Conservation (phyloP, 805 yeast genomes). For the Pichia kluyveri region DNA sequence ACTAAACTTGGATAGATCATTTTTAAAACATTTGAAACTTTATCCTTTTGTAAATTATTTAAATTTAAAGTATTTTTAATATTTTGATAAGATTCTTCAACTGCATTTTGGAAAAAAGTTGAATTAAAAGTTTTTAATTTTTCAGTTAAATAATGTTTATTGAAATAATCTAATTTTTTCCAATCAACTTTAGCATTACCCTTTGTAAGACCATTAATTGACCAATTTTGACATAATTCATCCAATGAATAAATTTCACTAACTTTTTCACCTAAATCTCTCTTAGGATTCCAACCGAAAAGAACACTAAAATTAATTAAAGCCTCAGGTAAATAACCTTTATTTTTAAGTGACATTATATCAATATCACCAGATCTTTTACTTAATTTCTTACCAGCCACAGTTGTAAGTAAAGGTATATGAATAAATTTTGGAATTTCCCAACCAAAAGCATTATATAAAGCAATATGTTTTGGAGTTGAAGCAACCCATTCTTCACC, state of each 20-base stretch:
- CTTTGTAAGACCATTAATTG: conserved; percentile 67
- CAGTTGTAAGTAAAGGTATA: conserved; percentile 76
- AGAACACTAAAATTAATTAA: conserved; percentile 77
- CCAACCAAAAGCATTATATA: conserved; percentile 86
- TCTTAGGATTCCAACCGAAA: conserved; percentile 90
- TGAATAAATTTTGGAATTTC: conserved; percentile 73
- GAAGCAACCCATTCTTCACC: conserved; percentile 99
- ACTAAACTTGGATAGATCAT: conserved; percentile 41
- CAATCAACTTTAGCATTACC: conserved; percentile 92
- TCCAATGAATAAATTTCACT: conserved; percentile 44
- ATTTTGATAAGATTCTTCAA: conserved; percentile 19
- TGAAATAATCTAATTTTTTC: conserved; percentile 65
- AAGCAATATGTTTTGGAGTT: conserved; percentile 86
- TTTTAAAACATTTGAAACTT: conserved; percentile 32
- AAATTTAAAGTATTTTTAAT: conserved; percentile 1
- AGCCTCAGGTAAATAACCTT: conserved; percentile 80
- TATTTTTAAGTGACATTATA: conserved; percentile 44
- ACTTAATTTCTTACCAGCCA: conserved; percentile 67
- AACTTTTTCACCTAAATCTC: conserved; percentile 37
- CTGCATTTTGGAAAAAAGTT: conserved; percentile 27
- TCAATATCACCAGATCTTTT: conserved; percentile 81
- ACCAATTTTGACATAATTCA: conserved; percentile 48
- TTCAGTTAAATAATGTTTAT: conserved; percentile 53
- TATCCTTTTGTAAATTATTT: conserved; percentile 18
- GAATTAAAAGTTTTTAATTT: conserved; percentile 30